Percentiles rank a stretch among this genome's conserved stretches.
Evolutionary conservation across 75 land plant species (phyloP).

Genomic region (Pinus albicaulis): DNA sequence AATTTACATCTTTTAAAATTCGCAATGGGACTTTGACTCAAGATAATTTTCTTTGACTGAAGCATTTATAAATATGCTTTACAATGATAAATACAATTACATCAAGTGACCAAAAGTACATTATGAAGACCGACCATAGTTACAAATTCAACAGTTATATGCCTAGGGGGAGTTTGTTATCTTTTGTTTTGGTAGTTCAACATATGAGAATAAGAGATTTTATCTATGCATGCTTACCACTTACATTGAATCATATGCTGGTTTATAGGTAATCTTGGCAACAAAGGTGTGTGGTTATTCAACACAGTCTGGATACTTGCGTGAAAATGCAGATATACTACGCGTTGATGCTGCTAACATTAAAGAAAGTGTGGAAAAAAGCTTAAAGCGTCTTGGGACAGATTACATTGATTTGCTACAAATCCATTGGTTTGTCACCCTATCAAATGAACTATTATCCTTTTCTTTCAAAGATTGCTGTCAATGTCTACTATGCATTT

Average conservation of each 20-base stretch:
- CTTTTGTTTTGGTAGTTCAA: not conserved
- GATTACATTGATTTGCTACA: constrained; percentile 97
- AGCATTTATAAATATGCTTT: no score
- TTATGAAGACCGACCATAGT: no score
- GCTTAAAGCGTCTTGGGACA: constrained; percentile 81
- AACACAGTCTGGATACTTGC: constrained; percentile 54
- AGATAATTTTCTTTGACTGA: no score
- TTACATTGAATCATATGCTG: constrained; percentile 6
- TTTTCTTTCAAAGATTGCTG: not conserved
- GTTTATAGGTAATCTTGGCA: constrained; percentile 78
- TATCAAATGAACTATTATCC: not conserved
- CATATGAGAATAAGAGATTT: not conserved
- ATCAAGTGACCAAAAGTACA: no score
- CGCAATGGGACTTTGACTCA: no score
- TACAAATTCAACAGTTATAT: not conserved
- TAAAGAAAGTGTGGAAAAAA: constrained; percentile 96
- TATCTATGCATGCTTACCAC: not conserved
- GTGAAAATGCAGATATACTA: constrained; percentile 57
- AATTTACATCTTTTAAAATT: no score
- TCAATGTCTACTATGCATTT: not conserved
- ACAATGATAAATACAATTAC: no score
- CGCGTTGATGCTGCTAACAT: constrained; percentile 94
- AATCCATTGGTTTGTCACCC: constrained; percentile 79
- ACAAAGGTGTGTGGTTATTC: constrained; percentile 96
- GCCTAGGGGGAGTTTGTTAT: not conserved